Conservation (phyloP, 2,329 filamentous ascomycete genomes). For the Sordariomycetes sp. region DNA sequence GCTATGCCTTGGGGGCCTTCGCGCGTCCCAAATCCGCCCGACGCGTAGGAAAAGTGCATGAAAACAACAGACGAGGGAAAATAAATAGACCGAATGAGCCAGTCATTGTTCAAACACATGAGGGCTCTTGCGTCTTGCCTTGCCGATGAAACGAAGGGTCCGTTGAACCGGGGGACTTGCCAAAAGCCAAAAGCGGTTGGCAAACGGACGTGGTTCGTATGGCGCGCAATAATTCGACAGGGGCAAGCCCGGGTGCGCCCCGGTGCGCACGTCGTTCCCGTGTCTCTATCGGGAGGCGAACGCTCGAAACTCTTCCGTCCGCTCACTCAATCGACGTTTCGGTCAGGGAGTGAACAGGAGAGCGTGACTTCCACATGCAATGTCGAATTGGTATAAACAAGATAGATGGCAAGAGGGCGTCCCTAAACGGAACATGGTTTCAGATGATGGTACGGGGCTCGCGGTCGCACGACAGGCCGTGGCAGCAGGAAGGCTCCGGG, state of each 20-base stretch:
- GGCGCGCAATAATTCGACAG: not conserved
- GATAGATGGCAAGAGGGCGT: not conserved
- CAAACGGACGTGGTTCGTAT: not conserved
- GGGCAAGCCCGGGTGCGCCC: not conserved
- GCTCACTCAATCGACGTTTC: not conserved
- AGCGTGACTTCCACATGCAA: not conserved
- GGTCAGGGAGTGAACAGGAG: not conserved
- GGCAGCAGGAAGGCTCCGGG: not conserved
- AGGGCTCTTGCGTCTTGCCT: not conserved
- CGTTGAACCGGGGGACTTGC: not conserved
- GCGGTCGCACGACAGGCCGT: not conserved
- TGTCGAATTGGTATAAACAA: not conserved
- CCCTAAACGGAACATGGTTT: not conserved
- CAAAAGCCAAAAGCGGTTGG: not conserved
- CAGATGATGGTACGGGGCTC: conserved; percentile 2
- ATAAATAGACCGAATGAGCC: not conserved
- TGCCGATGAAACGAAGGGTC: not conserved
- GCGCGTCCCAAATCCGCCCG: not conserved
- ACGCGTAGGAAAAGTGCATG: not conserved
- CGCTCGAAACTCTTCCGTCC: not conserved
- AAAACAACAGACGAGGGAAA: not conserved
- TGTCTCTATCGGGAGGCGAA: not conserved
- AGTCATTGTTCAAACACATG: not conserved
- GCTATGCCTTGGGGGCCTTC: not conserved
- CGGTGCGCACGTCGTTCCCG: not conserved